Conservation (phyloP, 805 yeast genomes). For the Starmerella apis region DNA sequence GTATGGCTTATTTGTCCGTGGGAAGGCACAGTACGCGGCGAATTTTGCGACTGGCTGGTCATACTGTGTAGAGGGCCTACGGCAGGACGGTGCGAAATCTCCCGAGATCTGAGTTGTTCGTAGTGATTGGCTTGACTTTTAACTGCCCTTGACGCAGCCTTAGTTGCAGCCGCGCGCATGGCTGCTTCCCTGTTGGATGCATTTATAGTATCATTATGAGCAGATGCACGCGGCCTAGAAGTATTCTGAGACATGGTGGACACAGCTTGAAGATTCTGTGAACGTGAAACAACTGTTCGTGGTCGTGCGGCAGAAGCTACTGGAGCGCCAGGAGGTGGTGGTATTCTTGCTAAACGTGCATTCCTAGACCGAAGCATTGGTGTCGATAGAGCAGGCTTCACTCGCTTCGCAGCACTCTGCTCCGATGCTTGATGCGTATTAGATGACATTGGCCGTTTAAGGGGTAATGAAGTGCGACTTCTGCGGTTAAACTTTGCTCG, state of each 20-base stretch:
- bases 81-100: background rate
- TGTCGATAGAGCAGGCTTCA: conserved; percentile 10
- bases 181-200: background rate
- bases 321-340: too few relatives aligned
- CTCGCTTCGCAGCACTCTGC: background rate
- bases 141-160: background rate
- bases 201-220: background rate
- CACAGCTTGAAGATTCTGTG: background rate
- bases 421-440: background rate
- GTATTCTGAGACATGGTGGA: background rate
- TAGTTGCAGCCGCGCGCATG: background rate
- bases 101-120: background rate
- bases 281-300: background rate
- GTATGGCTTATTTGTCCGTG: too few relatives aligned
- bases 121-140: background rate
- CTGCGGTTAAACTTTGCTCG: conserved; percentile 1
- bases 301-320: background rate
- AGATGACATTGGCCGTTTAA: background rate
- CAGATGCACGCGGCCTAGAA: background rate
- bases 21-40: too few relatives aligned
- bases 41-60: background rate
- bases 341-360: too few relatives aligned
- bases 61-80: background rate
- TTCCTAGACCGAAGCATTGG: background rate
- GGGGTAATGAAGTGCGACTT: background rate